Conservation (phyloP, 768 basidiomycete genomes). For the Collybia mongolica region DNA sequence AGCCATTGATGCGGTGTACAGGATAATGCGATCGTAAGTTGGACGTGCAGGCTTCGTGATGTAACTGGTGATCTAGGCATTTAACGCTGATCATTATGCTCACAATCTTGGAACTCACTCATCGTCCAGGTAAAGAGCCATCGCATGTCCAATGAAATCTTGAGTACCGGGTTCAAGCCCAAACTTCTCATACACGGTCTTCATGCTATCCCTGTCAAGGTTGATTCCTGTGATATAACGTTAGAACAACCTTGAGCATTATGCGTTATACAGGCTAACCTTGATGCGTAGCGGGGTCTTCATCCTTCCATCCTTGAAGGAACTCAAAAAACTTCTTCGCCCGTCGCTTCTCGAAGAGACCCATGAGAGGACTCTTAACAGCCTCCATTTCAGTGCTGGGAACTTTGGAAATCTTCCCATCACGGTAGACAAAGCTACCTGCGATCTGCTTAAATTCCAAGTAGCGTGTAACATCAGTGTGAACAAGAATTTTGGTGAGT, state of each 20-base stretch:
- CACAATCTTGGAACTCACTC: constrained; percentile 58
- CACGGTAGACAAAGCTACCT: constrained; percentile 95
- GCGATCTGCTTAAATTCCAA: constrained; percentile 99
- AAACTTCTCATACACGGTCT: constrained; percentile 93
- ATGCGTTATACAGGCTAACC: constrained; percentile 42
- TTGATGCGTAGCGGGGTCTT: constrained; percentile 95
- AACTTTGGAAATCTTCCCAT: constrained; percentile 96
- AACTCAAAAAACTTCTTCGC: constrained; percentile 99
- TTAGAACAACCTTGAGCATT: not conserved
- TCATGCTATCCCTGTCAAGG: constrained; percentile 91
- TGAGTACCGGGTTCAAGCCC: constrained; percentile 96
- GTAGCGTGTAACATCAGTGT: constrained; percentile 98
- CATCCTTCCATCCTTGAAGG: constrained; percentile 92
- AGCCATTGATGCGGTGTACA: constrained; percentile 98
- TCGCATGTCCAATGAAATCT: constrained; percentile 98
- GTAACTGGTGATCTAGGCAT: constrained; percentile 55
- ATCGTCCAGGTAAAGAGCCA: constrained; percentile 98
- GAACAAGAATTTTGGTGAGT: constrained; percentile 96
- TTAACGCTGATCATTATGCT: constrained; percentile 1
- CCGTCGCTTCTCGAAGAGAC: constrained; percentile 96
- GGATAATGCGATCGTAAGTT: constrained; percentile 90
- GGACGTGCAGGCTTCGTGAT: constrained; percentile 88
- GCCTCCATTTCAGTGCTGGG: constrained; percentile 98
- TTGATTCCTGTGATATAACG: constrained; percentile 59
- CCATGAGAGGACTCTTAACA: constrained; percentile 93